Conservation (phyloP, 768 basidiomycete genomes). For the Leccinum disarticulatum region DNA sequence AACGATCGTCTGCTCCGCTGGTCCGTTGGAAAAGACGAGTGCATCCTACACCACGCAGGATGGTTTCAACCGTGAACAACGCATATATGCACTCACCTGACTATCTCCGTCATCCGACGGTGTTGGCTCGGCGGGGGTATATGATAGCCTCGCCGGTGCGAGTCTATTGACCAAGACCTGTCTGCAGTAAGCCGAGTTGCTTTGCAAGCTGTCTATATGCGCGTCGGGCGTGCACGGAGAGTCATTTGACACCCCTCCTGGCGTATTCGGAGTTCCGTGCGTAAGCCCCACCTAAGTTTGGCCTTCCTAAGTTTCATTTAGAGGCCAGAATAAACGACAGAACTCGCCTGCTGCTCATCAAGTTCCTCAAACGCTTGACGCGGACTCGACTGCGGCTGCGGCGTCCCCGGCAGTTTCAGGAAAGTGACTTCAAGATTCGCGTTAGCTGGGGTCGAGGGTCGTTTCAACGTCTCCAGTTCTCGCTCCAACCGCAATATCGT, state of each 20-base stretch:
- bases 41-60: constrained; percentile 4
- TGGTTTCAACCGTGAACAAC: not conserved
- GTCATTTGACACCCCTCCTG: not conserved
- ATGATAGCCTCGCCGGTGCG: constrained; percentile 1
- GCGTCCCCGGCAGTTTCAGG: not conserved
- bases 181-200: constrained; percentile 28
- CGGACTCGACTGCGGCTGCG: not conserved
- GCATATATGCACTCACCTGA: constrained; percentile 25
- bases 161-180: constrained; percentile 14
- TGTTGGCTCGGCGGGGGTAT: not conserved
- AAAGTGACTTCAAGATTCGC: not conserved
- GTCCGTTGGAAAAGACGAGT: not conserved
- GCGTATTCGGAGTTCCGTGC: not conserved
- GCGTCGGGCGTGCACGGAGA: constrained; percentile 22
- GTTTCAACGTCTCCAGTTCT: constrained; percentile 34
- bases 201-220: constrained; percentile 23
- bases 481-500: constrained; percentile 49
- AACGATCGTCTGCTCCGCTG: constrained; percentile 44
- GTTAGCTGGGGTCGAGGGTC: constrained; percentile 23
- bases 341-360: constrained; percentile 6
- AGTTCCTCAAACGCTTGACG: not conserved
- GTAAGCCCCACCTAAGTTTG: not conserved
- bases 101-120: not conserved
- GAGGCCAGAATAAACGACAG: not conserved
- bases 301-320: not conserved